Percentiles rank a stretch among this genome's conserved stretches.
phyloP scores from a whole-genome alignment of 805 yeast genomes.

The Geotrichum ghanense region DNA sequence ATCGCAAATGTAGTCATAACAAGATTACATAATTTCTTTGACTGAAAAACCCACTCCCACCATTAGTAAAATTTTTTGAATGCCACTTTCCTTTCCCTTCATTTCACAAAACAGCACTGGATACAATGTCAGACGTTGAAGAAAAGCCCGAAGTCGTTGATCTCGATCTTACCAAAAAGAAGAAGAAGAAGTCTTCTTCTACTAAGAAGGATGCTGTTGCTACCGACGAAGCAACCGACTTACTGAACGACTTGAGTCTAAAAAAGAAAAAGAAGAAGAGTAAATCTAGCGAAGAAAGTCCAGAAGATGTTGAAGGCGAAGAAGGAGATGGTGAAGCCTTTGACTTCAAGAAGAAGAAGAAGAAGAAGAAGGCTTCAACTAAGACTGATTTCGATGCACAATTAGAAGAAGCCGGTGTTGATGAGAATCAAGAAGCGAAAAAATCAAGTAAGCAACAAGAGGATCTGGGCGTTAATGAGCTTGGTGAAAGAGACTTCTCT shows the following conservation, averaged over 20 bases:
- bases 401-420: constrained; percentile 36
- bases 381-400: constrained; percentile 61
- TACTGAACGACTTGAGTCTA: constrained; percentile 73
- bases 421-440: constrained; percentile 10
- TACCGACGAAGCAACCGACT: constrained; percentile 41
- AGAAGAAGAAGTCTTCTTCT: constrained; percentile 23
- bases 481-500: constrained; percentile 45
- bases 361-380: constrained; percentile 55
- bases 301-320: constrained; percentile 27
- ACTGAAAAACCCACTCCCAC: neutral
- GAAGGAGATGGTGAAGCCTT: constrained; percentile 31
- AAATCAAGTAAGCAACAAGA: constrained; percentile 21
- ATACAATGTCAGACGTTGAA: neutral
- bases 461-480: constrained; percentile 20
- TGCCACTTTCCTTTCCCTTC: neutral
- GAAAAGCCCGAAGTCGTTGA: constrained; percentile 10
- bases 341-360: constrained; percentile 52
- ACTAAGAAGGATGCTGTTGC: constrained; percentile 16
- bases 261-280: constrained; percentile 61
- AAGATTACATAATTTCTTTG: constrained; percentile 3
- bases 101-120: neutral
- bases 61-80: neutral
- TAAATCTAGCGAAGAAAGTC: constrained; percentile 23
- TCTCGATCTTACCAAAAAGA: constrained; percentile 24
- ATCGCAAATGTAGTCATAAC: neutral